Percentiles rank a stretch among this genome's conserved stretches.
These are phyloP conservation scores for Catharanthus roseus DNA, from an alignment of 257 asterid species.

Conservation along the genomic window DNA sequence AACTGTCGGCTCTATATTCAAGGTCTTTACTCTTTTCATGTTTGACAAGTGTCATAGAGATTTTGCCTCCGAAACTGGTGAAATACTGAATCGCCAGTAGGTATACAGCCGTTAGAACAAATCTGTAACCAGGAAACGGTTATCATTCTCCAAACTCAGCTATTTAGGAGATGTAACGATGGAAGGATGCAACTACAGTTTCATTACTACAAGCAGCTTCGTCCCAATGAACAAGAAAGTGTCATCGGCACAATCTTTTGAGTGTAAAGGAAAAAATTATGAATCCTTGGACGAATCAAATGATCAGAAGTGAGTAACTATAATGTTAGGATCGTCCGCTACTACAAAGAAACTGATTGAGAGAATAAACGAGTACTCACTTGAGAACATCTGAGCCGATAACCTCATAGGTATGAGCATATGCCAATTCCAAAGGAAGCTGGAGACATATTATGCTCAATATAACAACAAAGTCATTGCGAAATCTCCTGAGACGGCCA, in stretches of 20 bases:
- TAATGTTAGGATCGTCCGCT: no score
- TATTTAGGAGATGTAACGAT: background rate
- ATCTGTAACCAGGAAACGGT: slow-evolving; percentile 41
- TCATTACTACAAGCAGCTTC: background rate
- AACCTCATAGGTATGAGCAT: slow-evolving; percentile 80
- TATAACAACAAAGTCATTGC: slow-evolving; percentile 75
- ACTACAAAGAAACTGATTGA: no score
- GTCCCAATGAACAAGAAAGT: background rate
- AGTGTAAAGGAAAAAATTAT: no score
- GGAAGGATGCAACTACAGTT: background rate
- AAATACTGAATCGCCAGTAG: slow-evolving; percentile 84
- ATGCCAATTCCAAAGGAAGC: slow-evolving; percentile 90
- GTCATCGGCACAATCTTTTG: no score
- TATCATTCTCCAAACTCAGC: background rate
- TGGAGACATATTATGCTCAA: slow-evolving; percentile 83
- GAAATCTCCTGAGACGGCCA: slow-evolving; percentile 77
- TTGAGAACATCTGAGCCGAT: slow-evolving; percentile 54
- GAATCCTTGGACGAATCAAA: no score
- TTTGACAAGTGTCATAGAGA: slow-evolving; percentile 78
- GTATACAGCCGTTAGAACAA: slow-evolving; percentile 65
- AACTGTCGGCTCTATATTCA: slow-evolving; percentile 77
- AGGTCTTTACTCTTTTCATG: slow-evolving; percentile 53
- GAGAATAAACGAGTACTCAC: slow-evolving; percentile 39
- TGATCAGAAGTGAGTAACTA: no score
- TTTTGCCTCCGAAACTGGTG: slow-evolving; percentile 73